Evolutionary conservation across 306 rosid species (phyloP).

Genomic region (Rosa multiflora): DNA sequence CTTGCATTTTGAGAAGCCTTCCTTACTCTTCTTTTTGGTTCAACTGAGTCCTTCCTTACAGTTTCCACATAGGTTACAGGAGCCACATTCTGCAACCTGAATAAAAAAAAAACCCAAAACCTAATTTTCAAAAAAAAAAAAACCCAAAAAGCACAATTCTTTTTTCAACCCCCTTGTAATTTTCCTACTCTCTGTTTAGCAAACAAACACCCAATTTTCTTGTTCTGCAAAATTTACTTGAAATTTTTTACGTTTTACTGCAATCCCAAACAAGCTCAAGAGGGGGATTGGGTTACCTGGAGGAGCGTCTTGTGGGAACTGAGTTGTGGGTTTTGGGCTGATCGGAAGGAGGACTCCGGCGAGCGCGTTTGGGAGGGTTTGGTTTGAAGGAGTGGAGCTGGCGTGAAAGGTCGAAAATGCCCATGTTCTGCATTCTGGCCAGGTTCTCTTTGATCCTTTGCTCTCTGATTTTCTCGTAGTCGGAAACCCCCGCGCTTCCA

Average conservation of each 20-base stretch:
- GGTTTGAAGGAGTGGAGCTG: slow-evolving; percentile 39
- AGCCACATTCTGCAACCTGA: background rate
- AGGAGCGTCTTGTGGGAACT: slow-evolving; percentile 53
- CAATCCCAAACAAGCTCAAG: background rate
- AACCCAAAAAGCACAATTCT: background rate
- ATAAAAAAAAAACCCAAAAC: background rate
- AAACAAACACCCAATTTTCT: background rate
- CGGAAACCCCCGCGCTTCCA: background rate
- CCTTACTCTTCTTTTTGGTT: background rate
- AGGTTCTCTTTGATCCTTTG: slow-evolving; percentile 71
- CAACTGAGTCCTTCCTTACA: background rate
- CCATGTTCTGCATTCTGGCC: slow-evolving; percentile 62
- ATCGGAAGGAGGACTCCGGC: slow-evolving; percentile 2
- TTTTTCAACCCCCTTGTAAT: background rate
- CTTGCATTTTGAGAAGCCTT: background rate
- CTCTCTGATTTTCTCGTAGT: slow-evolving; percentile 56
- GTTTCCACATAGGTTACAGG: background rate
- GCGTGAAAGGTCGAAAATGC: slow-evolving; percentile 54
- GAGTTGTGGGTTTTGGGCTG: slow-evolving; percentile 2
- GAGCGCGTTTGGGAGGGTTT: slow-evolving; percentile 10
- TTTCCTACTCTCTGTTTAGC: background rate
- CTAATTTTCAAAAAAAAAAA: background rate
- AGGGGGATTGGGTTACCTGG: slow-evolving; percentile 36
- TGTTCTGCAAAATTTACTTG: background rate
- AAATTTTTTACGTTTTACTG: background rate